These are phyloP conservation scores for Rhodotorula graminis DNA, from an alignment of 768 basidiomycete genomes.

Conservation along the genomic window DNA sequence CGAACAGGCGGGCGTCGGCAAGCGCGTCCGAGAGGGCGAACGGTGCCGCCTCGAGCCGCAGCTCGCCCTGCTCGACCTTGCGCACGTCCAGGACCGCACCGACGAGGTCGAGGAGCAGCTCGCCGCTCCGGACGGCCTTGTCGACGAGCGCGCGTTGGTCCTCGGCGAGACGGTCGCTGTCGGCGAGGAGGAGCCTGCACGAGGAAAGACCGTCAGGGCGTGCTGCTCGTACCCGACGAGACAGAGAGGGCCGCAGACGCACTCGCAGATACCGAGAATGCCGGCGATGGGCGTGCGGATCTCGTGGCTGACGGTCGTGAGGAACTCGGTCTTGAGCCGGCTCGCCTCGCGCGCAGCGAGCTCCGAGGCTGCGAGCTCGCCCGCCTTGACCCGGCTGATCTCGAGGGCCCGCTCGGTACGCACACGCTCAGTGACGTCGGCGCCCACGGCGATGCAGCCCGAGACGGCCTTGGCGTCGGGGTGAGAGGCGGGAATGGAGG, in stretches of 20 bases:
- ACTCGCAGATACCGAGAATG: conserved; percentile 37
- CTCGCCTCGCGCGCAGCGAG: conserved; percentile 37
- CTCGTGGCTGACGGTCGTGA: conserved; percentile 39
- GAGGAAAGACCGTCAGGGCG: neutral
- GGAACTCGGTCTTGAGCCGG: conserved; percentile 39
- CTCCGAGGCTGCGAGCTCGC: conserved; percentile 26
- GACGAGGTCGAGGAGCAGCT: conserved; percentile 37
- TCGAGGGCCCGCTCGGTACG: conserved; percentile 20
- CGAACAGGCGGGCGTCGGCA: conserved; percentile 33
- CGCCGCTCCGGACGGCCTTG: conserved; percentile 38
- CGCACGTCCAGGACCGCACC: conserved; percentile 36
- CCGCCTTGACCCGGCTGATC: conserved; percentile 10
- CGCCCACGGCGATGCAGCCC: conserved; percentile 29
- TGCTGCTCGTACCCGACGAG: neutral
- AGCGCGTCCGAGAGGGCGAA: conserved; percentile 29
- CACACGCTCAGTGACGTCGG: conserved; percentile 28
- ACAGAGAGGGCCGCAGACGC: conserved; percentile 12
- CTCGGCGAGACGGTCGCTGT: neutral
- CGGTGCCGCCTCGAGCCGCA: conserved; percentile 32
- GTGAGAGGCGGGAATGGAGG: conserved; percentile 9
- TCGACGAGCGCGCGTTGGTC: conserved; percentile 18
- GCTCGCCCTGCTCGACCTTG: conserved; percentile 39
- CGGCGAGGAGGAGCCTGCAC: neutral
- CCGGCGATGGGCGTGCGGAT: conserved; percentile 37
- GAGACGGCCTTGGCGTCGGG: conserved; percentile 16